Evolutionary conservation across 495 filamentous ascomycete genomes (phyloP).

Genomic region (Cladorrhinum samala): DNA sequence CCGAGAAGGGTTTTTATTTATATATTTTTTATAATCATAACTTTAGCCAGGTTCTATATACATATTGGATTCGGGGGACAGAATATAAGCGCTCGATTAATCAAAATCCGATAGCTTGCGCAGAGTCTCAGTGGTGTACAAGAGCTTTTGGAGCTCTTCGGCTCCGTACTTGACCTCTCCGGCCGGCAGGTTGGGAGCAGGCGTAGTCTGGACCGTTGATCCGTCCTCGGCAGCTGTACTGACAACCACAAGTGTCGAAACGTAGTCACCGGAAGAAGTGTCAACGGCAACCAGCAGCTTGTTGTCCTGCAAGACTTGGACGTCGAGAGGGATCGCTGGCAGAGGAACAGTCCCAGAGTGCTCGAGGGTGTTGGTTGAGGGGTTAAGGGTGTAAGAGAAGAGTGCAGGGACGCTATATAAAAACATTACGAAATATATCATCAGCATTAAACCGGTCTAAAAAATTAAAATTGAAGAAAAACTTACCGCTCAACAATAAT

Average conservation of each 20-base stretch:
- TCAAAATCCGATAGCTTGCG: conserved; percentile 46
- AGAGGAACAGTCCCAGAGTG: conserved; percentile 43
- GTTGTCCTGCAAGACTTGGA: conserved; percentile 28
- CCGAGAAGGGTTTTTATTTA: too few relatives aligned
- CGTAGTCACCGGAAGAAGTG: conserved; percentile 27
- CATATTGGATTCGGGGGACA: background rate
- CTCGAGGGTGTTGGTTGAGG: conserved; percentile 35
- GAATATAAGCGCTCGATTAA: conserved; percentile 4
- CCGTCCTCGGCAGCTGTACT: too few relatives aligned
- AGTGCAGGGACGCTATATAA: conserved; percentile 52
- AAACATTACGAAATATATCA: conserved; percentile 18
- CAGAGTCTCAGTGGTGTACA: conserved; percentile 69
- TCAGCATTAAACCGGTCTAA: background rate
- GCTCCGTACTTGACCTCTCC: conserved; percentile 27
- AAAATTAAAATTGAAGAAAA: background rate
- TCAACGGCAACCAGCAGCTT: conserved; percentile 54
- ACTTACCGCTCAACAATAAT: conserved; percentile 65
- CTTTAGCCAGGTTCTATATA: background rate
- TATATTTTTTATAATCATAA: background rate
- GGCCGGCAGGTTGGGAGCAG: conserved; percentile 3
- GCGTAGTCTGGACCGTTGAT: conserved; percentile 1
- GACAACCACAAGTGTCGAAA: too few relatives aligned
- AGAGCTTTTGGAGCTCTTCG: conserved; percentile 45
- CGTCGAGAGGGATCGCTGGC: conserved; percentile 56
- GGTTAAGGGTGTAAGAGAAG: conserved; percentile 48